Base-by-base conservation (phyloP, 345 rosid genomes). In the Syzygium aromaticum region DNA sequence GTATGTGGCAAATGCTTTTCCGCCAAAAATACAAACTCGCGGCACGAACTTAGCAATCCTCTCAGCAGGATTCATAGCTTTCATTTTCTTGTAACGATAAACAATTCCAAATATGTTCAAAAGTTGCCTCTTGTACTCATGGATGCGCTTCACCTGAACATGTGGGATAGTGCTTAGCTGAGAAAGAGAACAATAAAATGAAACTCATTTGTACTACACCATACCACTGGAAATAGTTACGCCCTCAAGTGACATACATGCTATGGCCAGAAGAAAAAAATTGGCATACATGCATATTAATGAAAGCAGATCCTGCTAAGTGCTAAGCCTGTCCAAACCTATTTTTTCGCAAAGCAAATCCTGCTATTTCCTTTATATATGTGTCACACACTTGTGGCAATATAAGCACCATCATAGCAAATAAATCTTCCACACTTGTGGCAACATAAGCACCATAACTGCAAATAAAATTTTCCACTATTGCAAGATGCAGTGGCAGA, bases 1-100 rank as follows among this genome's bases (percentile, higher is more conserved):
- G 33, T 92, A 91, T 17, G 94, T 92, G 53, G 93, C 93, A 85
- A 93, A 92, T 83, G 93, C 92, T 77, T 93, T 91, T 84, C 95
- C 94, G 16, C 93, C 95, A 86, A 91, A 89, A 84, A 93, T 93
- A 78, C 93, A 93, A 30, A 93, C 93, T 84, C 94, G 85, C 16
- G 93, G 94, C 67, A 90, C 93, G 80, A 85, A 93, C 25, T 54
- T 89, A 30, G 78, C 77, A 85, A 82, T 86, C 80, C 92, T 89
- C 86, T 91, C 91, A 53, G 89, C 88, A 7, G 88, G 46, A 86
- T 86, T 90, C 92, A 90, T 90, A 87, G 92, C 92, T 88, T 92
- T 92, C 93, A 92, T 92, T 86, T 91, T 92, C 85, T 92, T 92
- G 64, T 91, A 92, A 54, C 93, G 87, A 86, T 91, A 93, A 4